Base-by-base conservation (phyloP, 352 stramenopile genomes). In the Pythium plurisporium region DNA sequence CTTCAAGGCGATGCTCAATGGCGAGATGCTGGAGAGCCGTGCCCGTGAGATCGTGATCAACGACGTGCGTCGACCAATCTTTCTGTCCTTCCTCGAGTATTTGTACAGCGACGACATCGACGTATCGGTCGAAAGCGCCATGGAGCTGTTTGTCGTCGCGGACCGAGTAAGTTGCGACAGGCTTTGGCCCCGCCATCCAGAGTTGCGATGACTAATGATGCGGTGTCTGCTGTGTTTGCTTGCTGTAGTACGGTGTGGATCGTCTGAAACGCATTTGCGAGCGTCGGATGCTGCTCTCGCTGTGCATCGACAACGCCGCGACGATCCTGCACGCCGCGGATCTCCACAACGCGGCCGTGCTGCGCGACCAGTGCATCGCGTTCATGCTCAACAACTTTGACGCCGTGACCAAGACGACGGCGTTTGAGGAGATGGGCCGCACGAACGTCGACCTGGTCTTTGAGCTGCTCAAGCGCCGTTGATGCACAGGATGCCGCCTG, bases 351-450 rank as follows among this genome's bases (percentile, higher is more conserved):
- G 96, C 96, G 1, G 74, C 73, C 19, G 82, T 95, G 20, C 75
- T 99, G 29, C 86, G 96, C 59, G 80, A 95, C 57, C 97, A 98
- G 65, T 97, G 93, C 58, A 88, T 99, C 55, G 89, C 91, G 30
- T 99, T 98, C 69, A 98, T 99, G 66, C 71, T 99, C 29, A 86
- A 93, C 43, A 96, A 99, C 79, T 99, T 99, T 71, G 96, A 99
- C 75, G 81, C 82, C 17, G 90, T 99, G 17, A 98, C 92, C 19
- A 98, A 98, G 76, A 98, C 93, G 11, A 59, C 79, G 26, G 74
- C 88, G n/a, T 99, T 99, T 76, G 95, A 99, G 79, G 95, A 99
- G 66, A 99, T 99, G 96, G 96, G 95, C 20, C 74, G 96, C 52
- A 97, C 79, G 54, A 99, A 99, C 72, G 96, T 99, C 55, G 96